These are phyloP conservation scores for Thymus mandschuricus DNA, from an alignment of 257 asterid genomes.

Conservation along the genomic window DNA sequence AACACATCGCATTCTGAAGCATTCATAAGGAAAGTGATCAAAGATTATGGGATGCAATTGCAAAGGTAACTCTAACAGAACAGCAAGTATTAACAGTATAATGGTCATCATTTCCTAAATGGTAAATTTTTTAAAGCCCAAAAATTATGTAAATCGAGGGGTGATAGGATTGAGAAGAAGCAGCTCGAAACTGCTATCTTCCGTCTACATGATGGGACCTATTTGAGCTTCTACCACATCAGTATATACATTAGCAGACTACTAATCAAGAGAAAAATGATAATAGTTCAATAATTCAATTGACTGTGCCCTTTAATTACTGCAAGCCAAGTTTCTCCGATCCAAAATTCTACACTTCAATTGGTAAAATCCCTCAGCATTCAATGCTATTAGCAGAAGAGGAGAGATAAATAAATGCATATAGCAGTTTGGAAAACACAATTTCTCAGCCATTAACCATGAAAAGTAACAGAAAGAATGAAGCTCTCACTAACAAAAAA, in stretches of 20 bases:
- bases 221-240: not conserved
- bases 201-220: not conserved
- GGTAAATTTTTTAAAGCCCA: not conserved
- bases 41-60: not conserved
- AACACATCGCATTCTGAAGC: not conserved
- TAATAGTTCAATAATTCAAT: not conserved
- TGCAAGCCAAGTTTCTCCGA: slow-evolving; percentile 6
- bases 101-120: not conserved
- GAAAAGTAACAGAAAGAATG: not conserved
- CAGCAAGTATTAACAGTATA: slow-evolving; percentile 14
- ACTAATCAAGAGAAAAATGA: not conserved
- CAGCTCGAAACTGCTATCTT: not conserved
- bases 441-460: not conserved
- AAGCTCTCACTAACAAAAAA: not conserved
- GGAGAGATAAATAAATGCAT: not conserved
- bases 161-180: not conserved
- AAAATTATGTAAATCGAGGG: not conserved
- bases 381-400: not conserved
- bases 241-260: not conserved
- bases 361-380: not conserved
- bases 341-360: not conserved
- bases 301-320: not conserved
- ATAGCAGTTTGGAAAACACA: not conserved
- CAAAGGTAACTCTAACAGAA: not conserved
- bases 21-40: slow-evolving; percentile 18